Evolutionary conservation across 345 rosid genomes (phyloP), one percentile per base, ranked within the genome.

Genomic region (Punica granatum): DNA sequence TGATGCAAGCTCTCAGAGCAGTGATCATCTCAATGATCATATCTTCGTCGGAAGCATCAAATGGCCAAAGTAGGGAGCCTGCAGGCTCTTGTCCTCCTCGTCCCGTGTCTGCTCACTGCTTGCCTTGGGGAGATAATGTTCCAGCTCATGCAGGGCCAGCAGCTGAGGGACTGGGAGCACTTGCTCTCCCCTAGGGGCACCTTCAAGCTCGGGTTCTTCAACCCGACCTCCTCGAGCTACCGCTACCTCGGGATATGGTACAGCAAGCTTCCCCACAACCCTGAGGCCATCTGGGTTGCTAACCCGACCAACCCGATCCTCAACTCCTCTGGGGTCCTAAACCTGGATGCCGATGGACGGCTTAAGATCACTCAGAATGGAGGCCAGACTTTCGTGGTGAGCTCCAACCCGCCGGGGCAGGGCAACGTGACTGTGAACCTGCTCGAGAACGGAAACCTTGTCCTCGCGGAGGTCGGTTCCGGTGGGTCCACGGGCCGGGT

Each of bases 161-260:
- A 62, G 75, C 83, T 88, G 58, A 80, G 74, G 33, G 86, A 85
- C 37, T 81, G 85, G 87, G 90, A 88, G 76, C 84, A 82, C 67
- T 76, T 88, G 44, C 36, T 66, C 62, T 84, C 93, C 5, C 67
- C 79, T 1, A 67, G 64, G 32, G 83, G 77, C 7, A 69, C 70
- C 56, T 82, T 83, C 81, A 75, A 67, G 79, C 74, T 85, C 18
- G 90, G 90, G 37, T 88, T 85, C 84, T 85, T 85, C 74, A 85
- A 72, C 69, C 86, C 86, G 1, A 74, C 54, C 46, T 74, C 87
- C 34, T 77, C 85, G 21, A 83, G 87, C 56, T 58, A 60, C 42
- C 76, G 89, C 31, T 81, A 79, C 70, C 49, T 84, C 32, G 90
- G 89, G 53, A 82, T 85, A 44, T 81, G 94, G 85, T 74, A 70